Evolutionary conservation across 495 filamentous ascomycete genomes (phyloP).

Genomic region (Penicillium cinerascens): DNA sequence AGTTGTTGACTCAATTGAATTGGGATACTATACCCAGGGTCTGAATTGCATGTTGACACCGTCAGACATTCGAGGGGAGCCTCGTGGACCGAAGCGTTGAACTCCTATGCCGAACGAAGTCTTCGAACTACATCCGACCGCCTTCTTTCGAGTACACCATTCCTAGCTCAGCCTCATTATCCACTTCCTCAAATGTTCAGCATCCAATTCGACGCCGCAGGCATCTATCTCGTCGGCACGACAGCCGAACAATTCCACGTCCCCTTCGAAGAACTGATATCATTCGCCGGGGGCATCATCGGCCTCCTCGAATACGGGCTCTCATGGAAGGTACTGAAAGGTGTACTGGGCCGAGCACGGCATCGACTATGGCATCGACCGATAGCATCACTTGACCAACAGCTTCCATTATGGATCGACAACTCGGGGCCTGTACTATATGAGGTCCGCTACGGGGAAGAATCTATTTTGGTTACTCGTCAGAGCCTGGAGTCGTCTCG

Average conservation of each 20-base stretch:
- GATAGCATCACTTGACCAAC: constrained; percentile 2
- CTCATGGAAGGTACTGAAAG: constrained; percentile 13
- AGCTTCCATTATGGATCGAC: constrained; percentile 17
- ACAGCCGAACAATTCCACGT: constrained; percentile 19
- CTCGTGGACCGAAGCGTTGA: neutral
- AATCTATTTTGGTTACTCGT: constrained; percentile 12
- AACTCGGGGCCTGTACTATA: constrained; percentile 19
- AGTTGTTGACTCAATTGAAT: neutral
- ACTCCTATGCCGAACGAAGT: neutral
- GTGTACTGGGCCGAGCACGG: constrained; percentile 6
- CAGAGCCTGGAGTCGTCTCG: constrained; percentile 14
- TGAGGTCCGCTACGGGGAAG: constrained; percentile 15
- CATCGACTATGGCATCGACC: constrained; percentile 13
- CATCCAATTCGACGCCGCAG: constrained; percentile 23
- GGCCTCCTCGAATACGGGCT: constrained; percentile 23
- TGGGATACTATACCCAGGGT: neutral
- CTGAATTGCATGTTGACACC: neutral
- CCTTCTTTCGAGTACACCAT: neutral
- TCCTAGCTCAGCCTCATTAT: neutral
- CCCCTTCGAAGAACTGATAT: constrained; percentile 23
- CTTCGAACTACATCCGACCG: neutral
- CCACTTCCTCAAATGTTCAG: constrained; percentile 10
- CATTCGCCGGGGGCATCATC: constrained; percentile 16
- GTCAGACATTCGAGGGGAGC: neutral
- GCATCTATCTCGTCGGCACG: constrained; percentile 23